Conservation (phyloP, 257 asterid species). For the Solanum piurae region DNA sequence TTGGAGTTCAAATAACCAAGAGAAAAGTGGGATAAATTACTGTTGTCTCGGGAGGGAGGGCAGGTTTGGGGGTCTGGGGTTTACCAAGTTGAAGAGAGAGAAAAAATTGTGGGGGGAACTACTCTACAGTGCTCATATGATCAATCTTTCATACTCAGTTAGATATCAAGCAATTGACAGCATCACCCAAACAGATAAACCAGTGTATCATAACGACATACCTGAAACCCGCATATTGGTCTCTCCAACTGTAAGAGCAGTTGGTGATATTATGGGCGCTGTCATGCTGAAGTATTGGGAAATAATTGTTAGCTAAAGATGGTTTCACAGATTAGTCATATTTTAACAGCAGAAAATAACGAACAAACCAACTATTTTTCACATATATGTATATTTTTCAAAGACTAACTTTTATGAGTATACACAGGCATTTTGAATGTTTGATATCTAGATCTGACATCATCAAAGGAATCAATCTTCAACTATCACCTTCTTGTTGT, state of each 20-base stretch:
- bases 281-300: slow-evolving; percentile 52
- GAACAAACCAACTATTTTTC: not conserved
- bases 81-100: not conserved
- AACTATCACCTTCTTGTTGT: not conserved
- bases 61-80: not conserved
- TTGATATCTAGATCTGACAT: not conserved
- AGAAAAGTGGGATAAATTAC: not conserved
- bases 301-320: not conserved
- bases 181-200: not conserved
- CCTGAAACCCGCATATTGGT: slow-evolving; percentile 55
- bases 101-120: not conserved
- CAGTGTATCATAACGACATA: not conserved
- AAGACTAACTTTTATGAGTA: not conserved
- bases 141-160: not conserved
- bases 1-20: not conserved
- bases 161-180: not conserved
- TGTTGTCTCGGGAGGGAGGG: not conserved
- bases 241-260: slow-evolving; percentile 73
- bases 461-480: not conserved
- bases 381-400: not conserved
- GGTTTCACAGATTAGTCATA: not conserved
- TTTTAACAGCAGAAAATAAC: not conserved
- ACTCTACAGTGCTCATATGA: not conserved
- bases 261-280: slow-evolving; percentile 81
- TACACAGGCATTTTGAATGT: not conserved